These are phyloP conservation scores for Coemansia sp. DNA, from an alignment of 192 early-diverging fungal species.

Conservation along the genomic window DNA sequence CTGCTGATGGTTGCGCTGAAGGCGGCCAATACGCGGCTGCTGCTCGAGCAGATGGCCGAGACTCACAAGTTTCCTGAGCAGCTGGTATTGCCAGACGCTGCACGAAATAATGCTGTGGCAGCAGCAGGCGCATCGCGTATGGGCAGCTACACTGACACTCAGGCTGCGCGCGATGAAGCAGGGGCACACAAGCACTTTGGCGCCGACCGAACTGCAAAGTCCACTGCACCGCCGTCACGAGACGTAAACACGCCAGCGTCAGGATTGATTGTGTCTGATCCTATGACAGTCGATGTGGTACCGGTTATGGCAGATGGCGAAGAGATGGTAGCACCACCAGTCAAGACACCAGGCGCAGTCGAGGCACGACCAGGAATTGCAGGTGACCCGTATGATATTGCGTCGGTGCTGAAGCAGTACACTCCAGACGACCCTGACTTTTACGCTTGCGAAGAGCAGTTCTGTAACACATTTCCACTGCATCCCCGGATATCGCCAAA, in stretches of 20 bases:
- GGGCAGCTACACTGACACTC: constrained; percentile 12
- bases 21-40: constrained; percentile 49
- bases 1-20: constrained; percentile 43
- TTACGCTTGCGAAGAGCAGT: constrained; percentile 46
- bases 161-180: constrained; percentile 21
- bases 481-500: constrained; percentile 36
- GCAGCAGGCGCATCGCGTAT: constrained; percentile 8
- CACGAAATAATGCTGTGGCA: background rate
- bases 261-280: background rate
- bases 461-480: constrained; percentile 33
- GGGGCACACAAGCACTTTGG: background rate
- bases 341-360: background rate
- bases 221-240: background rate
- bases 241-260: background rate
- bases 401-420: constrained; percentile 33
- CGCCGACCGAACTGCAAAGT: background rate
- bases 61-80: constrained; percentile 39
- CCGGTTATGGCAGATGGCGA: background rate
- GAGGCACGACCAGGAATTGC: background rate
- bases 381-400: constrained; percentile 33
- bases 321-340: background rate
- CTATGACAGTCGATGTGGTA: background rate
- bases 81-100: constrained; percentile 32
- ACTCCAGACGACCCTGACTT: constrained; percentile 35
- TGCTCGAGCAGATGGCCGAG: constrained; percentile 53